Evolutionary conservation across 257 asterid species (phyloP).

Genomic region (Scutellaria galericulata): DNA sequence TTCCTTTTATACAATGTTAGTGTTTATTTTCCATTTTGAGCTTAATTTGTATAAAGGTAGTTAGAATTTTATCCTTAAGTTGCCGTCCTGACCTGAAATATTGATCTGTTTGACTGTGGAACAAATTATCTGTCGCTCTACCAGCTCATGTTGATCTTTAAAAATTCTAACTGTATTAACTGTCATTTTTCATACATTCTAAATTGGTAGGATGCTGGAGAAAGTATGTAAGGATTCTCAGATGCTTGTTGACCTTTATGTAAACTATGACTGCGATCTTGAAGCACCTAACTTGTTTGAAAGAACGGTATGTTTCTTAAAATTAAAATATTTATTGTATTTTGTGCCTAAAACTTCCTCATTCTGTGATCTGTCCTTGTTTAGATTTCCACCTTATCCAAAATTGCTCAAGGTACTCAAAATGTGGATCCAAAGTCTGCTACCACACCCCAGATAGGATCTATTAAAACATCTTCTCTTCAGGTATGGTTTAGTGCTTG

Average conservation of each 20-base stretch:
- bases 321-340: conserved; percentile 27
- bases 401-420: conserved; percentile 92
- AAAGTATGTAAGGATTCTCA: conserved; percentile 93
- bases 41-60: conserved; percentile 23
- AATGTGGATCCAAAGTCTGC: conserved; percentile 77
- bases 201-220: conserved; percentile 89
- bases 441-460: conserved; percentile 80
- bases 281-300: conserved; percentile 96
- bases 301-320: conserved; percentile 62
- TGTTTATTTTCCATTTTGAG: conserved; percentile 26
- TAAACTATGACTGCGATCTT: conserved; percentile 99
- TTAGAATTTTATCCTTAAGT: conserved; percentile 29
- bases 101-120: conserved; percentile 7
- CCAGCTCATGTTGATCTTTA: conserved; percentile 15
- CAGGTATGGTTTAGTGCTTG: conserved; percentile 62
- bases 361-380: conserved; percentile 36
- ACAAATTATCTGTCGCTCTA: conserved; percentile 1
- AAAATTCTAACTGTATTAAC: conserved; percentile 10
- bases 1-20: conserved; percentile 30
- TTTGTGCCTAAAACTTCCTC: conserved; percentile 35
- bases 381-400: conserved; percentile 81
- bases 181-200: conserved; percentile 23
- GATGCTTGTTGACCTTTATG: conserved; percentile 95
- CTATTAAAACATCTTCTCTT: conserved; percentile 81
- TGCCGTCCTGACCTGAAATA: conserved; percentile 20